Evolutionary conservation across 441 rosid genomes (phyloP).

Genomic region (Populus hybrid): DNA sequence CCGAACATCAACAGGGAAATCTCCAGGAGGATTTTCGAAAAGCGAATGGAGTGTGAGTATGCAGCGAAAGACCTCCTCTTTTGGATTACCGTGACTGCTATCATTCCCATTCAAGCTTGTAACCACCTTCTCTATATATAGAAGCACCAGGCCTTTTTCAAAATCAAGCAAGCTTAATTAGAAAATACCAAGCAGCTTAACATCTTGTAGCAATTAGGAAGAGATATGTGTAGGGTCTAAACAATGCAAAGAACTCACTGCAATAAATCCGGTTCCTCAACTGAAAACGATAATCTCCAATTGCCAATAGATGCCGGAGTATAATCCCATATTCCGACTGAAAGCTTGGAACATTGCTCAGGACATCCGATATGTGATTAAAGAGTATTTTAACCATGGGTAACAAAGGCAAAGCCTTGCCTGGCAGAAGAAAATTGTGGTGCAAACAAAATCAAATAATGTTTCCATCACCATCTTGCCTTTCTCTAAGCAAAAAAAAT

Average conservation of each 20-base stretch:
- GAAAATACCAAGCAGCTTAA: conserved; percentile 7
- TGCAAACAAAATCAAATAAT: conserved; percentile 4
- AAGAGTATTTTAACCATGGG: conserved; percentile 68
- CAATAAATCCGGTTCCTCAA: conserved; percentile 68
- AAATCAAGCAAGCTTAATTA: conserved; percentile 18
- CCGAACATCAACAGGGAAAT: conserved; percentile 67
- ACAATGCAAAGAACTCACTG: conserved; percentile 46
- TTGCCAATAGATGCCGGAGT: conserved; percentile 69
- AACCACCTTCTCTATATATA: conserved; percentile 78
- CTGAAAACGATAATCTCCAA: conserved; percentile 73
- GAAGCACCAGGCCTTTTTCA: conserved; percentile 57
- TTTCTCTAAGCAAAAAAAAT: neutral
- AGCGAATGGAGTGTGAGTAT: conserved; percentile 71
- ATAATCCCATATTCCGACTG: conserved; percentile 86
- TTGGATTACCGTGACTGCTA: conserved; percentile 49
- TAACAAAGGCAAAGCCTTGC: conserved; percentile 53
- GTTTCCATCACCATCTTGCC: neutral
- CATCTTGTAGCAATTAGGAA: conserved; percentile 12
- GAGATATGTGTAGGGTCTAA: conserved; percentile 5
- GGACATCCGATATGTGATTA: conserved; percentile 66
- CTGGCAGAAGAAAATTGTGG: conserved; percentile 37
- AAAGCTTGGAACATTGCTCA: conserved; percentile 75
- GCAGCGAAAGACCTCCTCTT: conserved; percentile 75
- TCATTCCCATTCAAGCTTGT: conserved; percentile 46
- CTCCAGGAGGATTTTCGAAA: conserved; percentile 89